These are phyloP conservation scores for Pichia sp. DNA, from an alignment of 1,139 yeast species.

Conservation along the genomic window DNA sequence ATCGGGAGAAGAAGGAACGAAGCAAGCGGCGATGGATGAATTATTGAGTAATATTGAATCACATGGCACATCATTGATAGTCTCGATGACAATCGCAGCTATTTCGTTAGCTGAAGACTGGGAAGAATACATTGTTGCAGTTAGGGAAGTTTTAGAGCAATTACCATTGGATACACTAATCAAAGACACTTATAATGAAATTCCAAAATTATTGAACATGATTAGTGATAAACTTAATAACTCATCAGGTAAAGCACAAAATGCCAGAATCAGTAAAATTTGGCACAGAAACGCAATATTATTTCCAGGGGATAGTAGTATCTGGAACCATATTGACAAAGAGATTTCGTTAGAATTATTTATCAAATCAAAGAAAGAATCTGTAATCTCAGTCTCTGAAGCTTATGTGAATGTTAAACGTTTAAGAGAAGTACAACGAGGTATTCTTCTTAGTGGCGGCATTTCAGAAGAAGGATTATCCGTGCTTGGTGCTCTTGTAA, in stretches of 20 bases:
- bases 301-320: conserved; percentile 61
- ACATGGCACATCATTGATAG: conserved; percentile 57
- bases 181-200: conserved; percentile 45
- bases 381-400: conserved; percentile 46
- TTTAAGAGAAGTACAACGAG: conserved; percentile 55
- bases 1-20: conserved; percentile 63
- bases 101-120: conserved; percentile 63
- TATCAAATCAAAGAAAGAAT: conserved; percentile 37
- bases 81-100: conserved; percentile 74
- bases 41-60: conserved; percentile 55
- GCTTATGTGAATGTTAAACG: conserved; percentile 43
- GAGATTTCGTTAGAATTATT: conserved; percentile 52
- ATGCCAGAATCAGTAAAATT: conserved; percentile 22
- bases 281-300: conserved; percentile 71
- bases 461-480: conserved; percentile 17
- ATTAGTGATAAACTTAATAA: conserved; percentile 34
- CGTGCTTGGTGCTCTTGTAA: not conserved
- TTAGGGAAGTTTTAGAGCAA: conserved; percentile 57
- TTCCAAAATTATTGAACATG: conserved; percentile 48
- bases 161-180: conserved; percentile 42
- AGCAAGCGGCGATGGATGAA: conserved; percentile 75
- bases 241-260: not conserved
- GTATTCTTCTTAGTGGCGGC: conserved; percentile 44
- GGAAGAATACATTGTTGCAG: conserved; percentile 54
- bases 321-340: conserved; percentile 61